These are phyloP conservation scores for Wickerhamomyces bovis DNA, from an alignment of 805 yeast species.

Conservation along the genomic window DNA sequence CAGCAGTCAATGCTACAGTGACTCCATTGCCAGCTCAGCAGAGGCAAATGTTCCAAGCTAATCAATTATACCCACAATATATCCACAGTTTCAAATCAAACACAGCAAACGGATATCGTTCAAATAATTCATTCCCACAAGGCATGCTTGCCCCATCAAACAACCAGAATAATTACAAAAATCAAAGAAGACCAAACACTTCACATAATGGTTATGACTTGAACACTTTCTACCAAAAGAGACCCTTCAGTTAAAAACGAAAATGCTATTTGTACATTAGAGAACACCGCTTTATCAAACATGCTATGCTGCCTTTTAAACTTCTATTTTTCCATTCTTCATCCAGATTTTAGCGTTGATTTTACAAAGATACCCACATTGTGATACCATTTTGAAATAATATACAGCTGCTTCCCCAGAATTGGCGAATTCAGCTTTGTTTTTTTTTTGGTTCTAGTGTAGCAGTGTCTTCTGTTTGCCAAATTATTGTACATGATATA, in stretches of 20 bases:
- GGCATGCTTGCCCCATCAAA: constrained; percentile 1
- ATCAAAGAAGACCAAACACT: not conserved
- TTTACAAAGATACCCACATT: not conserved
- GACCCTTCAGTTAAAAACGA: constrained; percentile 1
- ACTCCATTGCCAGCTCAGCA: not conserved
- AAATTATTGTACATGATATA: no score
- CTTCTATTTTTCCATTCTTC: not conserved
- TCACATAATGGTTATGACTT: constrained; percentile 3
- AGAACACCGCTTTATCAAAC: no score
- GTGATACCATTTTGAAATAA: not conserved
- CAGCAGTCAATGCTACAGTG: constrained; percentile 12
- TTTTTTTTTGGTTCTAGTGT: no score
- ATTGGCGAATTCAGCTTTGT: not conserved
- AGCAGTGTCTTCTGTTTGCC: no score
- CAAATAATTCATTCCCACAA: not conserved
- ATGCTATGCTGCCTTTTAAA: no score
- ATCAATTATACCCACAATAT: constrained; percentile 9
- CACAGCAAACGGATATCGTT: not conserved
- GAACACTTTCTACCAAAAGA: not conserved
- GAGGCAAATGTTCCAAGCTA: constrained; percentile 4
- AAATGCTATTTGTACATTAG: not conserved
- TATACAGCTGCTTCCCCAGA: not conserved
- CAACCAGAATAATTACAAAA: constrained; percentile 6
- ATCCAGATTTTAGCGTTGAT: not conserved
- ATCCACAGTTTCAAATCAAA: not conserved